Evolutionary conservation across 1,284 basidiomycete species (phyloP), one percentile per base, ranked within the genome.

Genomic region (Stereum hirsutum): DNA sequence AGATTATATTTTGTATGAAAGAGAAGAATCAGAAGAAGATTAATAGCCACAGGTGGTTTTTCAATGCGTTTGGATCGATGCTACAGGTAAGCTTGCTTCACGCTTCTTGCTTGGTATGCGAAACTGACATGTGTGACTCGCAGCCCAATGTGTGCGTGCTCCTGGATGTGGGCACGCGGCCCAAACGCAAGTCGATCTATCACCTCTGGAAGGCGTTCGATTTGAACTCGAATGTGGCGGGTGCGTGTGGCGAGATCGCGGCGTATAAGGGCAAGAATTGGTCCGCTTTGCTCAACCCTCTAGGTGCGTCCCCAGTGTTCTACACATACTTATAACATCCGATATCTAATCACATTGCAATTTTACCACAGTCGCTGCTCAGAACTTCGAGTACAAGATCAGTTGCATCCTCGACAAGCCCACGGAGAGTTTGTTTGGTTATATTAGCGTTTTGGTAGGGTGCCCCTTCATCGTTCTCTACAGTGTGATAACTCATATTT

Each of bases 301-400:
- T 93, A 1, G 80, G 80, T 58, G 57, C 54, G 72, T 68, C 12
- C 55, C 57, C 42, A 57, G 61, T 50, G 52, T 23, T 39, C 33
- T 21, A 41, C 31, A 19, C 37, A 41, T 17, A 17, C 5, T 28
- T 2, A 23, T 42, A 15, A 27, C 36, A 26, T 41, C 27, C 44
- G 38, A 17, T 26, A 20, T 26, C 21, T 40, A 42, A 36, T 4
- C 34, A 14, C 20, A 10, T 35, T 8, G 5, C n/a, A 20, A 47
- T 60, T 8, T 23, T 24, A 7, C 14, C 20, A 4, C 46, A 62
- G 85, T 88, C 15, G 90, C 90, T 5, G 89, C 91, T 14, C 91
- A 94, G 67, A 93, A 94, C 60, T 94, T 94, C 50, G 93, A 96
- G 66, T 97, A 97, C 69, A 96, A 96, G 73, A 94, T 95, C 86